Base-by-base conservation (phyloP, 352 stramenopile genomes). In the Globisporangium echinulatum region DNA sequence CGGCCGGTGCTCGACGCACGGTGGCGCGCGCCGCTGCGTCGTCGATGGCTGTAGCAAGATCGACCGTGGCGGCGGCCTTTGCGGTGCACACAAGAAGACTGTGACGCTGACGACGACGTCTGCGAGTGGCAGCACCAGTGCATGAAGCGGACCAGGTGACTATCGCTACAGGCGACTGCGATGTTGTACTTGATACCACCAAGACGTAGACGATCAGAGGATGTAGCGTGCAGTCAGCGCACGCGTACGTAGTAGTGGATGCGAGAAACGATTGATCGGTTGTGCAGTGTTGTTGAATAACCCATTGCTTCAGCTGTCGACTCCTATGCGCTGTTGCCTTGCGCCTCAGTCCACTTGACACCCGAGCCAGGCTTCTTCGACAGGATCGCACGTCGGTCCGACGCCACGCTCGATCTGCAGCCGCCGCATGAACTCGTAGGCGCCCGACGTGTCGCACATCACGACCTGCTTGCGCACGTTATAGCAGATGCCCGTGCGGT, bases 1-100 rank as follows among this genome's bases (percentile, higher is more conserved):
- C 48, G 77, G 77, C 46, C 71, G 77, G 55, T 86, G 77, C 66
- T 79, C 72, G 33, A 73, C 66, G 14, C 77, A 86, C 53, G 77
- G 72, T 37, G 75, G 74, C 2, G 56, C 65, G 38, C 63, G 71
- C 5, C 61, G 62, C 2, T 86, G 77, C 58, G 48, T 33, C 1
- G 59, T 82, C n/a, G 49, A 51, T 0, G 72, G 71, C 17, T 86
- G 77, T 43, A 58, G 43, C 5, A 79, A 79, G 49, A 62, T 69
- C 15, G 77, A 86, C 56, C 72, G 77, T 15, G 75, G 77, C 33
- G 77, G 77, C 11, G 77, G 77, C 13, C 52, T 76, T n/a, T 86
- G 77, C 44, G 67, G 68, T 3, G 52, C 56, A n/a, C 76, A 86
- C 63, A 76, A 72, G 64, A 56, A 66, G n/a, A 43, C 38, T 11